These are phyloP conservation scores for Halophytophthora batemanensis DNA, from an alignment of 352 stramenopile species.

Conservation along the genomic window DNA sequence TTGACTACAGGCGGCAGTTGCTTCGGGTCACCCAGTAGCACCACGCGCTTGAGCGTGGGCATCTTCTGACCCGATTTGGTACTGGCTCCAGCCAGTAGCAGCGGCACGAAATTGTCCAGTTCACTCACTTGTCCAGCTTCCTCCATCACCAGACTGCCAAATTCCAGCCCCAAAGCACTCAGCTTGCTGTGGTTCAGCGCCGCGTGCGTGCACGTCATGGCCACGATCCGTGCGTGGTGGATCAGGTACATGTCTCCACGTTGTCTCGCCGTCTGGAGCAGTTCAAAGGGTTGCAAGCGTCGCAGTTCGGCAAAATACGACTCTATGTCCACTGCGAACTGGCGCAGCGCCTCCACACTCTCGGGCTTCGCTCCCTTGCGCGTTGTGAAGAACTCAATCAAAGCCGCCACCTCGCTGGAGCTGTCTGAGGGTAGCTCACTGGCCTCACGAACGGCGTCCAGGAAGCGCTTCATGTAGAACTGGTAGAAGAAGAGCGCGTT, in stretches of 20 bases:
- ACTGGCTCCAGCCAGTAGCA: constrained; percentile 74
- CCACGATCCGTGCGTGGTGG: constrained; percentile 93
- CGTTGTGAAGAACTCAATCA: constrained; percentile 41
- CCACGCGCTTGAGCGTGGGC: constrained; percentile 89
- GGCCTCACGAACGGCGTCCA: constrained; percentile 39
- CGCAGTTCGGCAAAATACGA: constrained; percentile 92
- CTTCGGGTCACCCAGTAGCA: constrained; percentile 94
- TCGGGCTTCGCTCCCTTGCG: constrained; percentile 24
- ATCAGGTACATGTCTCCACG: constrained; percentile 94
- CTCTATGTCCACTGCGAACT: constrained; percentile 73
- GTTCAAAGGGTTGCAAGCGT: constrained; percentile 93
- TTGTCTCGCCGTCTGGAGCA: constrained; percentile 90
- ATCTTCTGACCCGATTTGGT: constrained; percentile 2
- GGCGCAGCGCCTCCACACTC: constrained; percentile 21
- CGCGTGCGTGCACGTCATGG: constrained; percentile 96
- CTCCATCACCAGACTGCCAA: constrained; percentile 93
- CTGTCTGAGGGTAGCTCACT: constrained; percentile 2
- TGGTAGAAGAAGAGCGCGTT: constrained; percentile 95
- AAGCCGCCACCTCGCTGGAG: constrained; percentile 15
- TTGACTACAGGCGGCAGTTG: constrained; percentile 92
- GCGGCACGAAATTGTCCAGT: constrained; percentile 90
- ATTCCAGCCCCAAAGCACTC: constrained; percentile 75
- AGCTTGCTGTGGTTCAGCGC: constrained; percentile 87
- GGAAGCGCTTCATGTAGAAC: constrained; percentile 83
- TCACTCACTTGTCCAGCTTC: constrained; percentile 95